These are phyloP conservation scores for Phytophthora kernoviae DNA, from an alignment of 352 stramenopile genomes.

Conservation along the genomic window DNA sequence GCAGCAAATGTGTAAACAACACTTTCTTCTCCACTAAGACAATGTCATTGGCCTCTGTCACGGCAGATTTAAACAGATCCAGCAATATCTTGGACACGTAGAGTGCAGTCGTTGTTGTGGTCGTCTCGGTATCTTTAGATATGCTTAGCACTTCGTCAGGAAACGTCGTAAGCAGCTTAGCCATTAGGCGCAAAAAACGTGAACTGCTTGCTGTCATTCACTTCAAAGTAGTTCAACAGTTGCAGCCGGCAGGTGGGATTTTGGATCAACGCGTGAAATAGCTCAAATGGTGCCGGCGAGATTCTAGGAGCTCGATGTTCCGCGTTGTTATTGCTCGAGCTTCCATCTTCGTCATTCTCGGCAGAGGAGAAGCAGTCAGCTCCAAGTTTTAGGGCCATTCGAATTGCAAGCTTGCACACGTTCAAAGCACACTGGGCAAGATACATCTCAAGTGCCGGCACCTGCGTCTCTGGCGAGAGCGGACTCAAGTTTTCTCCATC, in stretches of 20 bases:
- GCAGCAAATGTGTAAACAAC: conserved; percentile 61
- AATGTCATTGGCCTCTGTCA: conserved; percentile 42
- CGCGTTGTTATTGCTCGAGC: conserved; percentile 18
- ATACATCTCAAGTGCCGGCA: conserved; percentile 48
- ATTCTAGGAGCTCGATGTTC: conserved; percentile 30
- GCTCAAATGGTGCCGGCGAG: conserved; percentile 51
- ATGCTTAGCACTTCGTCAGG: conserved; percentile 38
- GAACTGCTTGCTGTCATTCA: conserved; percentile 65
- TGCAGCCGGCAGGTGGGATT: conserved; percentile 58
- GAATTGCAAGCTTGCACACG: conserved; percentile 57
- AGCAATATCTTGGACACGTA: conserved; percentile 53
- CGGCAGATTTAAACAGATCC: conserved; percentile 47
- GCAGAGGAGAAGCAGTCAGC: conserved; percentile 60
- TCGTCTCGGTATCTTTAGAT: conserved; percentile 12
- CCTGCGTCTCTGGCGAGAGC: conserved; percentile 10
- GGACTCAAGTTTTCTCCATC: conserved; percentile 5
- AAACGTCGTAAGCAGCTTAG: conserved; percentile 64
- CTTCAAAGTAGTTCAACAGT: conserved; percentile 59
- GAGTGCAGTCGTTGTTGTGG: conserved; percentile 28
- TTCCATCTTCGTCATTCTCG: conserved; percentile 29
- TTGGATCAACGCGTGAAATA: conserved; percentile 51
- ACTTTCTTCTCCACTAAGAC: conserved; percentile 47
- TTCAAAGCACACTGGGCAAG: conserved; percentile 68
- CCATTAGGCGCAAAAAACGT: conserved; percentile 72
- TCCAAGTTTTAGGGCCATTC: conserved; percentile 68